Percentiles rank a stretch among this genome's conserved stretches.
Conservation (phyloP, 352 stramenopile genomes). For the Pythium phragmitis region DNA sequence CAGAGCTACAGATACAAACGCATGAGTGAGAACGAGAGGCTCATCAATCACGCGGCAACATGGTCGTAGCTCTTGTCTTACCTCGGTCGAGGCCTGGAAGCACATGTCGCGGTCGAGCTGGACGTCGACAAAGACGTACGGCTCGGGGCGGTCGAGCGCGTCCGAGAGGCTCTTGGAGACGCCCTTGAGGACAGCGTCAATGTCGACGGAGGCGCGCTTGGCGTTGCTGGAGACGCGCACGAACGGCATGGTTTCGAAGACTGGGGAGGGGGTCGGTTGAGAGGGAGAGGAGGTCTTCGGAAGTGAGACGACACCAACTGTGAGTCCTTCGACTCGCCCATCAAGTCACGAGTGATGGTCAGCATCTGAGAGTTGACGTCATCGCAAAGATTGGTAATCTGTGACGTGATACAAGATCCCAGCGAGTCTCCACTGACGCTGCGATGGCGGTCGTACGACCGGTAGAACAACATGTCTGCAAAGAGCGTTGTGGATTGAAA, state of each 20-base stretch:
- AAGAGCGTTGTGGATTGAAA: no score
- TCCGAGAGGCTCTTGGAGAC: conserved; percentile 41
- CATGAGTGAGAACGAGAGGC: no score
- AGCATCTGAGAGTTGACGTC: neutral
- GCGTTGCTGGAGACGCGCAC: conserved; percentile 45
- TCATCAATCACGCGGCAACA: no score
- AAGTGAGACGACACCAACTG: neutral
- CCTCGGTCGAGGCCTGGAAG: conserved; percentile 36
- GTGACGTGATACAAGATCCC: no score
- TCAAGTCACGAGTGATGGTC: conserved; percentile 1
- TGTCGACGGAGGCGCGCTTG: conserved; percentile 33
- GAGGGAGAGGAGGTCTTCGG: neutral
- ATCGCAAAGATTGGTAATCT: neutral
- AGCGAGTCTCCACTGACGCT: no score
- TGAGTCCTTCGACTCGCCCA: no score
- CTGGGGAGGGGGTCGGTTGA: neutral
- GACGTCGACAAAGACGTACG: conserved; percentile 42
- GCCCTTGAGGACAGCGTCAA: conserved; percentile 28
- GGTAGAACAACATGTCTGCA: no score
- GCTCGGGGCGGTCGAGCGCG: conserved; percentile 36
- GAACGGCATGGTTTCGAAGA: conserved; percentile 35
- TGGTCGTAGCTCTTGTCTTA: conserved; percentile 20
- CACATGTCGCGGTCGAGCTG: conserved; percentile 40
- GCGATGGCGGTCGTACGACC: no score
- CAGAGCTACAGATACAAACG: conserved; percentile 29